Base-by-base conservation (phyloP, 2,329 filamentous ascomycete species). In the Pseudogymnoascus pannorum region DNA sequence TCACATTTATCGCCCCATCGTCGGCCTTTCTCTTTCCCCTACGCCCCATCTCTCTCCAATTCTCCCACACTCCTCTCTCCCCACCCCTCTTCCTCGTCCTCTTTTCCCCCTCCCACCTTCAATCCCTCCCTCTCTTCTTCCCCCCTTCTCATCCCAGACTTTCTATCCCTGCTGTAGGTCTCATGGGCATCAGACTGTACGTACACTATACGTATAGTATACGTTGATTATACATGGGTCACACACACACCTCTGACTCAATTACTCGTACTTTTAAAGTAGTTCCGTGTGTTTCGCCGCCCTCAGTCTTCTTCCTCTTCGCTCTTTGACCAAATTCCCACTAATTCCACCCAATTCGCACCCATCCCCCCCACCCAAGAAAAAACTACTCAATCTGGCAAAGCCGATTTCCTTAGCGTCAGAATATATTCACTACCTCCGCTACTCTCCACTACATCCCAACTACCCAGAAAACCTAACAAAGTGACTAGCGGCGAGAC, bases 161-260 rank as follows among this genome's bases (percentile, higher is more conserved):
- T 40, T 40, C 18, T 40, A 40, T 40, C 36, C 62, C 64, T 62
- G 62, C 61, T 58, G 61, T 57, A 62, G 62, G 62, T 61, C 61
- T 62, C 64, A 61, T 65, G 61, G 61, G 62, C 62, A 42, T 62
- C 18, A 60, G 58, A 38, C 59, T 61, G 61, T 61, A 51, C 59
- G 59, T 60, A 44, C 35, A 60, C 24, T 14, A 26, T 35, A 35
- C n/a, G 18, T 16, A 14, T n/a, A 11, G 9, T 26, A 16, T 35
- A 35, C 33, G 33, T n/a, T 16, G 6, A 38, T 1, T 42, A 20
- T 20, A 35, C 33, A 8, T n/a, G n/a, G n/a, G n/a, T n/a, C n/a
- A n/a, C n/a, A n/a, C n/a, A n/a, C n/a, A n/a, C n/a, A n/a, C n/a
- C n/a, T n/a, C n/a, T n/a, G n/a, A n/a, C n/a, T n/a, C n/a, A n/a